Evolutionary conservation across 78 protist species (phyloP), one percentile per base, ranked within the genome.

Genomic region (Dictyostelium brefeldianum): DNA sequence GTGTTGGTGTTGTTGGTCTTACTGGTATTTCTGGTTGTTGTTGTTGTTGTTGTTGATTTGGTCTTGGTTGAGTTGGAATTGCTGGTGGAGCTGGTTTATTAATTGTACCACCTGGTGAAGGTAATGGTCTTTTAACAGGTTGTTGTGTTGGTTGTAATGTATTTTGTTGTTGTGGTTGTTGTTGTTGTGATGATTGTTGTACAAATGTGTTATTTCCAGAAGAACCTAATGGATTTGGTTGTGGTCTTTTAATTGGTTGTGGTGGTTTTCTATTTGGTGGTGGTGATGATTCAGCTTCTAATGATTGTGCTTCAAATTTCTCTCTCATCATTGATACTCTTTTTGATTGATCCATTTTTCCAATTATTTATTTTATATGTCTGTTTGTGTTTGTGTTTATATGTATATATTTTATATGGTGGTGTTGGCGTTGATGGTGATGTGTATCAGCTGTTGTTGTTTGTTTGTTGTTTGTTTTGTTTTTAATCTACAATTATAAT

Each of bases 271-370:
- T 64, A 27, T 25, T 77, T 31, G 93, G 56, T 14, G 83, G 93
- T 0, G 93, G 93, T 20, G 93, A 65, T 65, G 84, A 77, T 6
- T 77, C 80, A n/a, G 56, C 93, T 5, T 77, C 93, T n/a, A 17
- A 50, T 17, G 84, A 47, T 12, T 87, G 83, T 59, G 93, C 93
- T n/a, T 87, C 93, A 77, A 87, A 87, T 43, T 87, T 87, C 36
- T 87, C 93, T 25, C 93, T 87, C 79, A 87, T 87, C 77, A 87
- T 87, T 18, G 93, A 87, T 20, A 87, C 93, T 87, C 93, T 87
- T 87, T 74, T 53, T 25, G 51, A 59, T 77, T 51, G 67, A 20
- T 87, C 93, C 93, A 87, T 87, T 64, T 51, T 78, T 48, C 15
- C 1, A 1, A 51, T 22, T 18, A 25, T 22, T 25, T 25, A n/a